phyloP scores from a whole-genome alignment of 495 filamentous ascomycete species.

The Neurospora tetrasperma region DNA sequence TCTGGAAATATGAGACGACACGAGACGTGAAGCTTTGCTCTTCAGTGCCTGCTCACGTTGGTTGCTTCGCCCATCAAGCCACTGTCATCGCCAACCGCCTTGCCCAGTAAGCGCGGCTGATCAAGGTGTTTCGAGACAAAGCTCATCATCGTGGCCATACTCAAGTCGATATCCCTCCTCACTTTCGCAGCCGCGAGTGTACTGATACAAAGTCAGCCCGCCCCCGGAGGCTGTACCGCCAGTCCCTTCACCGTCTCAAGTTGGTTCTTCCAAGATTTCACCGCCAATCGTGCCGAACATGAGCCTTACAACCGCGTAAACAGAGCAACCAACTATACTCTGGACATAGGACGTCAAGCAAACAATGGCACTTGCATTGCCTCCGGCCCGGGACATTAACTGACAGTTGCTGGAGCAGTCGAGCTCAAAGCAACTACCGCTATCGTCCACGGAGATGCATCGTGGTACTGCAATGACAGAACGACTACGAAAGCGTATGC shows the following conservation, averaged over 20 bases:
- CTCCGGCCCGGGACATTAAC: not conserved
- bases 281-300: not conserved
- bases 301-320: conserved; percentile 19
- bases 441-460: conserved; percentile 7
- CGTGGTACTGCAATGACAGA: conserved; percentile 15
- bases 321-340: conserved; percentile 18
- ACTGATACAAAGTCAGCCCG: not conserved
- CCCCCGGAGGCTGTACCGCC: conserved; percentile 8
- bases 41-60: not conserved
- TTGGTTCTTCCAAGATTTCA: conserved; percentile 13
- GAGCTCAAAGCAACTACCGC: not conserved
- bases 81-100: not conserved
- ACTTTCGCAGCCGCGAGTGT: not conserved
- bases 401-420: not conserved
- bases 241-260: conserved; percentile 17
- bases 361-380: conserved; percentile 1
- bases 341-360: conserved; percentile 5
- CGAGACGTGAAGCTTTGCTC: not conserved
- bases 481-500: conserved; percentile 3
- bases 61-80: not conserved
- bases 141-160: not conserved
- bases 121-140: not conserved
- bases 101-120: not conserved
- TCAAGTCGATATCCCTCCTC: not conserved
- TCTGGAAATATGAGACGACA: not conserved